These are phyloP conservation scores for Hyphodiscus hymeniophilus DNA, from an alignment of 495 filamentous ascomycete species.

Conservation along the genomic window DNA sequence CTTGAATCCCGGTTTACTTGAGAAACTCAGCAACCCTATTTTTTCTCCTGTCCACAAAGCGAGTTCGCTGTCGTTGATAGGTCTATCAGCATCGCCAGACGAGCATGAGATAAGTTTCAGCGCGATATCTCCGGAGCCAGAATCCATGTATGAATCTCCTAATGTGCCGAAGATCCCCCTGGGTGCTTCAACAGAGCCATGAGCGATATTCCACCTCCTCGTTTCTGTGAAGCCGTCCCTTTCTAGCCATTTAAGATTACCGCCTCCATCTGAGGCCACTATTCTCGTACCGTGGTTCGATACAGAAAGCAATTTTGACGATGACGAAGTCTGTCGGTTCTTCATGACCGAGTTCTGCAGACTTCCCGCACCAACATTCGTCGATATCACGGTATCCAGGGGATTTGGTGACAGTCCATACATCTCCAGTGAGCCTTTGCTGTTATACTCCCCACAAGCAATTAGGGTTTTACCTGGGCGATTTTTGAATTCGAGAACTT, in stretches of 20 bases:
- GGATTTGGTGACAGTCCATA: constrained; percentile 50
- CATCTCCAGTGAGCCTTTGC: constrained; percentile 83
- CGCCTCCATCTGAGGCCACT: constrained; percentile 76
- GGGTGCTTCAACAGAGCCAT: constrained; percentile 30
- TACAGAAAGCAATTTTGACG: constrained; percentile 75
- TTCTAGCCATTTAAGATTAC: constrained; percentile 87
- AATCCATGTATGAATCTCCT: constrained; percentile 32
- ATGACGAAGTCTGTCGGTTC: constrained; percentile 78
- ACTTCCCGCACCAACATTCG: constrained; percentile 26
- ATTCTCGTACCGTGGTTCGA: constrained; percentile 78
- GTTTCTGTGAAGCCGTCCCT: constrained; percentile 77
- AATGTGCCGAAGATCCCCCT: constrained; percentile 32
- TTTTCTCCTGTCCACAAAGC: constrained; percentile 77
- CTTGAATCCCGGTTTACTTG: constrained; percentile 37
- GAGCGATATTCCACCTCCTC: constrained; percentile 62
- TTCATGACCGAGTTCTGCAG: constrained; percentile 40
- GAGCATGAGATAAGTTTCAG: constrained; percentile 62
- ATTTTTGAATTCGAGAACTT: constrained; percentile 41
- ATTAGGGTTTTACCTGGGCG: constrained; percentile 53
- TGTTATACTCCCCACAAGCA: constrained; percentile 91
- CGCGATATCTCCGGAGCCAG: constrained; percentile 52
- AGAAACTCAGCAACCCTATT: constrained; percentile 61
- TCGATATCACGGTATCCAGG: constrained; percentile 28
- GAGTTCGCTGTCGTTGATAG: constrained; percentile 52
- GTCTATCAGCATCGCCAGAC: constrained; percentile 27